These are phyloP conservation scores for Dactylonectria macrodidyma DNA, from an alignment of 2,329 filamentous ascomycete species.

Conservation along the genomic window DNA sequence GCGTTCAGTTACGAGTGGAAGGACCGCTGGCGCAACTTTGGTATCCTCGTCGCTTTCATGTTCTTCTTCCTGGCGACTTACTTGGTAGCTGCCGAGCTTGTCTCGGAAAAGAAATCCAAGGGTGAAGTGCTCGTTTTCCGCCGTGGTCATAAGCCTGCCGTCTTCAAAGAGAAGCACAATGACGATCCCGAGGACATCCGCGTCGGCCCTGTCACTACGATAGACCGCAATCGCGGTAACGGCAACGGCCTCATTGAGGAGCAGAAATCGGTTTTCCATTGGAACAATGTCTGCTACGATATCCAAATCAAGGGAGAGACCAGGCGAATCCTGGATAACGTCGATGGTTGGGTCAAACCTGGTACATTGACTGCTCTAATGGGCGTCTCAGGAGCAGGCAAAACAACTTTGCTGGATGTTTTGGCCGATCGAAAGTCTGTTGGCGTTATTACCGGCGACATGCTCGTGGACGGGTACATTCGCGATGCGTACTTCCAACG, in stretches of 20 bases:
- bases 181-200: slow-evolving; percentile 51
- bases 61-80: slow-evolving; percentile 64
- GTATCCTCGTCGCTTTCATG: slow-evolving; percentile 68
- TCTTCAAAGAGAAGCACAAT: slow-evolving; percentile 52
- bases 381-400: slow-evolving; percentile 87
- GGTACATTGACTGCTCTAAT: slow-evolving; percentile 89
- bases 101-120: slow-evolving; percentile 67
- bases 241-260: slow-evolving; percentile 58
- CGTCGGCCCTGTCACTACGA: slow-evolving; percentile 34
- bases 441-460: slow-evolving; percentile 86
- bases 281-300: slow-evolving; percentile 82
- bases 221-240: slow-evolving; percentile 48
- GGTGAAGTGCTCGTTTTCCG: slow-evolving; percentile 74
- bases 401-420: slow-evolving; percentile 88
- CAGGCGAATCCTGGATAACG: slow-evolving; percentile 82
- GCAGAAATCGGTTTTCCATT: slow-evolving; percentile 75
- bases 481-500: slow-evolving; percentile 86
- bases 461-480: slow-evolving; percentile 73
- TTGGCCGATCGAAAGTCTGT: slow-evolving; percentile 86
- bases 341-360: slow-evolving; percentile 92
- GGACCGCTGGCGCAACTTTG: slow-evolving; percentile 70
- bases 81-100: slow-evolving; percentile 64
- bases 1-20: slow-evolving; percentile 60
- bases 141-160: slow-evolving; percentile 52
- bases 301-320: slow-evolving; percentile 81